These are phyloP conservation scores for Meira nashicola DNA, from an alignment of 1,284 basidiomycete genomes.

Conservation along the genomic window DNA sequence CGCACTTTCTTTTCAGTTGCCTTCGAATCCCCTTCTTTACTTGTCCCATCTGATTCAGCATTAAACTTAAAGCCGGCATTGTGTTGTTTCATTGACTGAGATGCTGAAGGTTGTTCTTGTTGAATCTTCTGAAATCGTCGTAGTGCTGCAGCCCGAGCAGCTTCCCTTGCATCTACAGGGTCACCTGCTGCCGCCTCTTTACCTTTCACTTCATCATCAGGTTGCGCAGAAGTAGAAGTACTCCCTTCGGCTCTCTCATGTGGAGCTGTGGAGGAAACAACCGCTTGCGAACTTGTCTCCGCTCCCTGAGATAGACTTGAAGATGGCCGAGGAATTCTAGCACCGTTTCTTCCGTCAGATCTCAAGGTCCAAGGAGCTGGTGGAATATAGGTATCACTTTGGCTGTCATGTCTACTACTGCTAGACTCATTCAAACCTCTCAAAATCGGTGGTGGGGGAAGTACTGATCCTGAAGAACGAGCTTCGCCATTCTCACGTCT, in stretches of 20 bases:
- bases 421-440: slow-evolving; percentile 1
- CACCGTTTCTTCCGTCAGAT: not conserved
- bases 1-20: not conserved
- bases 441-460: too few species aligned
- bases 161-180: slow-evolving; percentile 21
- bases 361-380: slow-evolving; percentile 27
- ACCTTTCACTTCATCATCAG: slow-evolving; percentile 2
- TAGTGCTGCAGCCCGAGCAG: slow-evolving; percentile 15
- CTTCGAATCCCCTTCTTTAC: slow-evolving; percentile 15
- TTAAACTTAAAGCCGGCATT: too few species aligned
- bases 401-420: not conserved
- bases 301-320: not conserved
- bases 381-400: slow-evolving; percentile 20
- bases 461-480: too few species aligned
- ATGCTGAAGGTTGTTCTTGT: not conserved
- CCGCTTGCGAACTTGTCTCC: not conserved
- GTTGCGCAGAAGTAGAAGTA: not conserved
- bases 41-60: slow-evolving; percentile 12
- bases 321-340: not conserved
- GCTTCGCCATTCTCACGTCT: too few species aligned
- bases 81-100: not conserved
- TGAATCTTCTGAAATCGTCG: not conserved
- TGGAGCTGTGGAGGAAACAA: not conserved
- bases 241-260: not conserved
- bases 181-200: slow-evolving; percentile 1